A percentile compares a stretch with the other conserved stretches of the same genome.
These are phyloP conservation scores for Insectozyma bohioensis DNA, from an alignment of 1,139 yeast species.

Conservation along the genomic window DNA sequence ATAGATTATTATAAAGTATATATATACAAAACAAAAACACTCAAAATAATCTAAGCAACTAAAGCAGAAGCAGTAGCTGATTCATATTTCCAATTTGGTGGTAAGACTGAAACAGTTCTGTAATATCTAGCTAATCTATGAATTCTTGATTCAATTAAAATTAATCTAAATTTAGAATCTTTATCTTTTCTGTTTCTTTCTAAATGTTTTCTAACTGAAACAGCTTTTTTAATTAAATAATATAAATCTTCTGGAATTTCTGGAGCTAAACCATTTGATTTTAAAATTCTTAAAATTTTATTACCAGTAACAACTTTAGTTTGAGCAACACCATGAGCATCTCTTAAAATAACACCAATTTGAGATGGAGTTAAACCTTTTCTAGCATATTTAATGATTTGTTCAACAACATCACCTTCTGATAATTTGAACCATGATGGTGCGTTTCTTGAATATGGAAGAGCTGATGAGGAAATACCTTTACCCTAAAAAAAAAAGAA, in stretches of 20 bases:
- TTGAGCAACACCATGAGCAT: conserved; percentile 99
- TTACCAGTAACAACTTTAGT: conserved; percentile 97
- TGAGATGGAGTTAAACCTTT: conserved; percentile 99
- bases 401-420: conserved; percentile 95
- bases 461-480: conserved; percentile 98
- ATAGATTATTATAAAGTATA: too few species aligned
- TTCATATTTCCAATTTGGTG: conserved; percentile 99
- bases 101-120: conserved; percentile 98
- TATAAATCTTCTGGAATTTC: conserved; percentile 99
- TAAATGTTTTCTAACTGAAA: conserved; percentile 98
- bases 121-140: conserved; percentile 99
- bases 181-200: conserved; percentile 99
- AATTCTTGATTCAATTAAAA: conserved; percentile 99
- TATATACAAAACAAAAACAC: conserved; percentile 10
- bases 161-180: conserved; percentile 99
- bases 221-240: conserved; percentile 99
- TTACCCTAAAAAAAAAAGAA: conserved; percentile 80
- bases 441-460: conserved; percentile 98
- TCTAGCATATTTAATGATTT: conserved; percentile 98
- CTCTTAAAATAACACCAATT: conserved; percentile 99
- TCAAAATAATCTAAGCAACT: conserved; percentile 68
- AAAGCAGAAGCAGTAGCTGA: conserved; percentile 99
- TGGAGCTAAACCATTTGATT: conserved; percentile 99
- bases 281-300: conserved; percentile 99
- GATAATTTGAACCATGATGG: conserved; percentile 99